Evolutionary conservation across 176 grass and related monocot genomes (phyloP), one percentile per base, ranked within the genome.

Genomic region (Thalia dealbata): DNA sequence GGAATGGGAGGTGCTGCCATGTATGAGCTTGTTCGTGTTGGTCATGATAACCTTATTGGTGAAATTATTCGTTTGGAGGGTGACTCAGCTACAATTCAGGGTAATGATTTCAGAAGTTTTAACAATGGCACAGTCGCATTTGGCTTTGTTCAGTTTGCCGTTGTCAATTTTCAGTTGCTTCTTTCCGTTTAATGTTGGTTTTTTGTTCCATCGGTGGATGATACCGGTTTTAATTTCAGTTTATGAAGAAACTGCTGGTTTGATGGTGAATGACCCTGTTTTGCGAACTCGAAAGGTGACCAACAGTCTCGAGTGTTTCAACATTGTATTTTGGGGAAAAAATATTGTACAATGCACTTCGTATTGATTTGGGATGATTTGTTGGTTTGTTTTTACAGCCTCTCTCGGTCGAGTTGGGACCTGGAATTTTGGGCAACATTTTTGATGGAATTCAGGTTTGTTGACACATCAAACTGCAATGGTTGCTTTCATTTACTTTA

Each of bases 31-130:
- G 90, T 92, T 42, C 90, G 90, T 82, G 90, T 92, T 0, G 90
- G 90, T 61, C 56, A 92, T 86, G 90, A 92, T 73, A 89, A 86
- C 26, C 86, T 92, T 22, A 92, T 92, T 30, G 90, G 90, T 14
- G 90, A 92, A 55, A 92, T 92, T 81, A 92, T 92, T 69, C 90
- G 90, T 82, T 87, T 92, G n/a, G 90, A 92, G 78, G 90, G 86
- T 35, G 86, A 92, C 73, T 92, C 90, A 51, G 90, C 90, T 46
- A 93, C 90, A 5, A 93, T 93, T 25, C 90, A 93, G 77, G 90
- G 86, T 87, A 83, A 60, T 42, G 77, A 14, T 27, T 12, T 23
- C 14, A 25, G 18, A 30, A 2, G 46, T 75, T 52, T 56, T 24
- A 18, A 22, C 16, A 8, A n/a, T 44, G 3, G n/a, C 43, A 44